These are phyloP conservation scores for Adansonia rubrostipa DNA, from an alignment of 441 rosid genomes.

Conservation along the genomic window DNA sequence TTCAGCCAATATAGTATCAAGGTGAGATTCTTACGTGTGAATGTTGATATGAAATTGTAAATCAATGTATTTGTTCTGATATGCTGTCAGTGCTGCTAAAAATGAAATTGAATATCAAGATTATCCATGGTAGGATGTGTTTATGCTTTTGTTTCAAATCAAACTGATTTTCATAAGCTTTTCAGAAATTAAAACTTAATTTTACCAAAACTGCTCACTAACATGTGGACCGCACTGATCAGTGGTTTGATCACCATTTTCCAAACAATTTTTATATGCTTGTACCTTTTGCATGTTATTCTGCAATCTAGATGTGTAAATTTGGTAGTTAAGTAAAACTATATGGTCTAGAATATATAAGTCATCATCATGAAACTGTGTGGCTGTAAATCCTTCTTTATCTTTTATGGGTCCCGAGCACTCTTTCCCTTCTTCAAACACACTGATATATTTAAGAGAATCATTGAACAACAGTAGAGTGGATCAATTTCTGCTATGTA, in stretches of 20 bases:
- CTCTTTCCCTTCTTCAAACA: constrained; percentile 1
- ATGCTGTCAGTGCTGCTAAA: not conserved
- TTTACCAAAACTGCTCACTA: constrained; percentile 15
- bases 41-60: not conserved
- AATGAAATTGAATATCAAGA: constrained; percentile 2
- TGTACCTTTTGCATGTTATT: constrained; percentile 12
- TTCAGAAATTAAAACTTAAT: not conserved
- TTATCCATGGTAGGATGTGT: not conserved
- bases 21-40: constrained; percentile 47
- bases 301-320: not conserved
- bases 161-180: not conserved
- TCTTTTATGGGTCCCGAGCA: not conserved
- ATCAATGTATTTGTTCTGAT: constrained; percentile 7
- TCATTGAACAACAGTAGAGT: not conserved
- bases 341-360: constrained; percentile 12
- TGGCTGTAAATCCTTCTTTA: not conserved
- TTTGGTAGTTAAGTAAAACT: not conserved
- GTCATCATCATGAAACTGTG: constrained; percentile 3
- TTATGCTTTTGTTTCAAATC: not conserved
- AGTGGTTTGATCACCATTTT: constrained; percentile 3
- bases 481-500: not conserved
- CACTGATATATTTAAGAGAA: not conserved
- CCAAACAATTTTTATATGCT: not conserved
- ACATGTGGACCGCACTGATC: constrained; percentile 2
- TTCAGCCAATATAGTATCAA: constrained; percentile 97